Evolutionary conservation across 2,329 filamentous ascomycete species (phyloP).

Genomic region (Penicillium sp.): DNA sequence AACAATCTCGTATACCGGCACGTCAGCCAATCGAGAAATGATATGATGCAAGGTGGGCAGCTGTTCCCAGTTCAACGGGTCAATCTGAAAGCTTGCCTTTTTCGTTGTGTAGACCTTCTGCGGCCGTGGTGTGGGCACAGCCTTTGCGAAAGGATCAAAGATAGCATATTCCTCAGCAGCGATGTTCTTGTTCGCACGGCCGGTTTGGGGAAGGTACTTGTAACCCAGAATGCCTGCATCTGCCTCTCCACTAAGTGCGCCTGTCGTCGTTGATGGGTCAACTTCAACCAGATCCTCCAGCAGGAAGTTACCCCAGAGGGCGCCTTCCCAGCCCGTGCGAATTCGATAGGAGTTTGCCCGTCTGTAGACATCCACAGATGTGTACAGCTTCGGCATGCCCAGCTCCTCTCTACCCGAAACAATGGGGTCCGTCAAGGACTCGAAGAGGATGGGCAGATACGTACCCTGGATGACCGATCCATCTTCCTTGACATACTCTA

Average conservation of each 20-base stretch:
- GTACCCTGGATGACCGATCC: conserved; percentile 56
- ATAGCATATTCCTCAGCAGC: conserved; percentile 60
- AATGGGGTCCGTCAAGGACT: conserved; percentile 63
- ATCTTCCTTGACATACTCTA: conserved; percentile 58
- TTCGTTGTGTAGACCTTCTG: conserved; percentile 26
- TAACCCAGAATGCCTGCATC: conserved; percentile 3
- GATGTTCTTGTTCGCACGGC: conserved; percentile 50
- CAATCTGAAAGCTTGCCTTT: conserved; percentile 53
- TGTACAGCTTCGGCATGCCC: conserved; percentile 64
- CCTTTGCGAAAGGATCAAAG: conserved; percentile 39
- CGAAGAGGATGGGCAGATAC: conserved; percentile 62
- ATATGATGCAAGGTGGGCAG: conserved; percentile 67
- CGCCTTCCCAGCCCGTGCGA: conserved; percentile 48
- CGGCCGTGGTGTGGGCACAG: conserved; percentile 17
- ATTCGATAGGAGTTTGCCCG: conserved; percentile 43
- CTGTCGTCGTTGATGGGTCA: conserved; percentile 22
- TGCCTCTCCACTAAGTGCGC: neutral
- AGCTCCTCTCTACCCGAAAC: conserved; percentile 64
- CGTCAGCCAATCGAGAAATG: conserved; percentile 54
- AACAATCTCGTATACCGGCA: conserved; percentile 62
- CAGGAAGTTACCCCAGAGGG: conserved; percentile 44
- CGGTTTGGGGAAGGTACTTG: conserved; percentile 60
- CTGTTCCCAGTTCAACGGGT: conserved; percentile 56
- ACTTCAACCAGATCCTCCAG: conserved; percentile 40
- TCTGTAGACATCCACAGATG: conserved; percentile 53